These are phyloP conservation scores for Fusarium fracticaudum DNA, from an alignment of 2,329 filamentous ascomycete species.

Conservation along the genomic window DNA sequence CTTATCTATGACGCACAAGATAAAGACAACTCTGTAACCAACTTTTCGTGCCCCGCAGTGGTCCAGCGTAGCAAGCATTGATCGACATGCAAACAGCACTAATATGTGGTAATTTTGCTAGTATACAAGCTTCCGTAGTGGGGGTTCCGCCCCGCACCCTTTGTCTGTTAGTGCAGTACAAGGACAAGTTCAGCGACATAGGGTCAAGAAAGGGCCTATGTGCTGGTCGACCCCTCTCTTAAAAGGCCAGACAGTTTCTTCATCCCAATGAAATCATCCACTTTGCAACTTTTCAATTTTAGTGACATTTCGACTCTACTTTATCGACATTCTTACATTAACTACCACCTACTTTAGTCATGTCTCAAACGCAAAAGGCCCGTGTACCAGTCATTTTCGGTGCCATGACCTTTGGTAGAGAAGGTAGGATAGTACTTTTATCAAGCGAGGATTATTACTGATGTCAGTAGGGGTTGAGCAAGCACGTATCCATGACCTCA, in stretches of 20 bases:
- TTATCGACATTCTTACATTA: not conserved
- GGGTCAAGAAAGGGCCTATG: not conserved
- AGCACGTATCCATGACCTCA: not conserved
- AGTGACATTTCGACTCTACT: not conserved
- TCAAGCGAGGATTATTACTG: not conserved
- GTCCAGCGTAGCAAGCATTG: not conserved
- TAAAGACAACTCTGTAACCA: too few relatives aligned
- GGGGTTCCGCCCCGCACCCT: not conserved
- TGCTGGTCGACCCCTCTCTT: not conserved
- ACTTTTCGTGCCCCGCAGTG: not conserved
- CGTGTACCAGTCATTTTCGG: not conserved
- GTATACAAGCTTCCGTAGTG: not conserved
- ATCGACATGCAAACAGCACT: not conserved
- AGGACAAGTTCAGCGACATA: not conserved
- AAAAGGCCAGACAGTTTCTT: not conserved
- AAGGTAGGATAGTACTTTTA: not conserved
- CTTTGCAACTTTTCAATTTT: not conserved
- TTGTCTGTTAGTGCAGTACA: not conserved
- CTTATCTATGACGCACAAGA: not conserved
- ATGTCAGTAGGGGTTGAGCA: not conserved
- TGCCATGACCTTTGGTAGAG: conserved; percentile 1
- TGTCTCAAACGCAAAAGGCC: not conserved
- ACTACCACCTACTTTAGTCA: not conserved
- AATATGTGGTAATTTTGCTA: not conserved
- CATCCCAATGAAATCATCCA: not conserved